A percentile compares a stretch with the other conserved stretches of the same genome.
Evolutionary conservation across 768 basidiomycete genomes (phyloP).

Genomic region (Collybiopsis luxurians): DNA sequence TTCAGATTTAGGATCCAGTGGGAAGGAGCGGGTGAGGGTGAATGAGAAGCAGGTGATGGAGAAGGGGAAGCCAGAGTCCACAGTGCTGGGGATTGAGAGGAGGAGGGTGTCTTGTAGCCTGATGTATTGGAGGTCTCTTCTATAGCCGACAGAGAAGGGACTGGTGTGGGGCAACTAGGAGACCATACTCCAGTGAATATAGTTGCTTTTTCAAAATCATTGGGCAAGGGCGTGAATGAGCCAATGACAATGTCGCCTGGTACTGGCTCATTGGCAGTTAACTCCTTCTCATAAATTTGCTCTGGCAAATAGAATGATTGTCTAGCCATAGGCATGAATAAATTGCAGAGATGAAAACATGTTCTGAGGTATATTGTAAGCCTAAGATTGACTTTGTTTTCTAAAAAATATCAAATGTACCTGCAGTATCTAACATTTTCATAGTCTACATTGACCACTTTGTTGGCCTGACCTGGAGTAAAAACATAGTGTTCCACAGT

Average conservation of each 20-base stretch:
- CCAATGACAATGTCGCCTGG: background rate
- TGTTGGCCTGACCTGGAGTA: background rate
- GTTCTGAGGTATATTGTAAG: too few relatives aligned
- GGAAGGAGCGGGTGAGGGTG: background rate
- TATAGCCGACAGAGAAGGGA: too few relatives aligned
- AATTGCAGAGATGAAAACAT: background rate
- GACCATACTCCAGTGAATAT: background rate
- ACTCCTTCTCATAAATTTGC: too few relatives aligned
- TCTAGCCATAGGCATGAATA: background rate
- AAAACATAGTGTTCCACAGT: slow-evolving; percentile 1
- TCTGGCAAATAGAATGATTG: background rate
- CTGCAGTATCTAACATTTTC: background rate
- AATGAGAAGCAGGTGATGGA: background rate
- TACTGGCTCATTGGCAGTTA: too few relatives aligned
- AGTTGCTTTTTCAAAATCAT: background rate
- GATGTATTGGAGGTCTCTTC: too few relatives aligned
- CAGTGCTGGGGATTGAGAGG: too few relatives aligned
- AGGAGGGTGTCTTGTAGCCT: too few relatives aligned
- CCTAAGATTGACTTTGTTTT: too few relatives aligned
- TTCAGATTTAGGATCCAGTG: background rate
- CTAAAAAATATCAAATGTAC: background rate
- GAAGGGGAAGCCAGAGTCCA: background rate
- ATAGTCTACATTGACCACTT: background rate
- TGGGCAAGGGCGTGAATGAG: background rate
- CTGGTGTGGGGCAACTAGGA: background rate